Evolutionary conservation across 352 stramenopile species (phyloP).

Genomic region (Pythium phragmitis): DNA sequence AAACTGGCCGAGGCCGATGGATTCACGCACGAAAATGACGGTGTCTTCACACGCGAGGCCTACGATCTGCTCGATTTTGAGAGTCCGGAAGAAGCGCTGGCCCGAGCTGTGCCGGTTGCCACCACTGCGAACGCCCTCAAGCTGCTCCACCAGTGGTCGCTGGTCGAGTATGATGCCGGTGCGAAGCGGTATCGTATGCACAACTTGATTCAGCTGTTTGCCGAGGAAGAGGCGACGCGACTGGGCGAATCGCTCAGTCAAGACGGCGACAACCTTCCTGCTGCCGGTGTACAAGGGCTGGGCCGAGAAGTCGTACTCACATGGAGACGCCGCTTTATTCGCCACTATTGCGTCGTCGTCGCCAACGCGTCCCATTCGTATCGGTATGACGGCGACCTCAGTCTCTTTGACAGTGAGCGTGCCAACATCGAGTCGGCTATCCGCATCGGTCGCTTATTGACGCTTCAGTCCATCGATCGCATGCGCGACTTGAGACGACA

Average conservation of each 20-base stretch:
- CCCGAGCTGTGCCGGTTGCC: slow-evolving; percentile 41
- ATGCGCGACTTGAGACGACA: slow-evolving; percentile 47
- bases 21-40: slow-evolving; percentile 76
- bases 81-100: slow-evolving; percentile 63
- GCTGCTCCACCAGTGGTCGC: slow-evolving; percentile 75
- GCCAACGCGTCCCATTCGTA: slow-evolving; percentile 74
- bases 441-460: slow-evolving; percentile 66
- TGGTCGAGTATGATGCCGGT: slow-evolving; percentile 73
- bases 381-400: slow-evolving; percentile 65
- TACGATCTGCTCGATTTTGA: slow-evolving; percentile 79
- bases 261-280: slow-evolving; percentile 14
- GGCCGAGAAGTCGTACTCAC: slow-evolving; percentile 67
- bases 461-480: slow-evolving; percentile 70
- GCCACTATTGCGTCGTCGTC: slow-evolving; percentile 80
- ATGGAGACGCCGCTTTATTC: slow-evolving; percentile 83
- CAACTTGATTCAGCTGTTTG: slow-evolving; percentile 83
- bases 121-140: slow-evolving; percentile 50
- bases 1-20: slow-evolving; percentile 69
- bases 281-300: slow-evolving; percentile 14
- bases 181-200: slow-evolving; percentile 79
- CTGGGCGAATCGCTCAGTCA: slow-evolving; percentile 62
- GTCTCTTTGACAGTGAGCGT: slow-evolving; percentile 75
- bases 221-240: slow-evolving; percentile 67
- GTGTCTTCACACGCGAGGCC: slow-evolving; percentile 71
- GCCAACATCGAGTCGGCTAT: slow-evolving; percentile 84